phyloP scores from a whole-genome alignment of 2,329 filamentous ascomycete genomes.

The Fusarium setosum region DNA sequence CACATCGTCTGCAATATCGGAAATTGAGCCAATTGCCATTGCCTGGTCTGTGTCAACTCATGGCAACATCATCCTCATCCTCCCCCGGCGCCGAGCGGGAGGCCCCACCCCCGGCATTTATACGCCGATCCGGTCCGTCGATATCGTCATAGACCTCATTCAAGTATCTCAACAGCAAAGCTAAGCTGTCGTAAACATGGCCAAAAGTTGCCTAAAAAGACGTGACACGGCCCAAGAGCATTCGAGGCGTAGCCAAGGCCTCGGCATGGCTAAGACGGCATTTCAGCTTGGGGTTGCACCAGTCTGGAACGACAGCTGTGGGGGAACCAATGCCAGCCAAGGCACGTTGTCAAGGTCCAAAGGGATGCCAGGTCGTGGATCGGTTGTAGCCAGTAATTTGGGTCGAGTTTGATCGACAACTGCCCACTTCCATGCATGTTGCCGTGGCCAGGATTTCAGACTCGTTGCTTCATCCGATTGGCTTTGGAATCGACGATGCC shows the following conservation, averaged over 20 bases:
- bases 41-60: conserved; percentile 2
- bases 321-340: conserved; percentile 11
- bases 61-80: background rate
- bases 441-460: conserved; percentile 1
- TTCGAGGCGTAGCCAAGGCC: conserved; percentile 31
- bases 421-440: background rate
- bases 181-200: conserved; percentile 2
- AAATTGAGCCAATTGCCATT: conserved; percentile 9
- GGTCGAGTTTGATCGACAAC: background rate
- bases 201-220: conserved; percentile 10
- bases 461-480: conserved; percentile 14
- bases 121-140: conserved; percentile 20
- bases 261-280: conserved; percentile 26
- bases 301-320: conserved; percentile 14
- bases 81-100: conserved; percentile 6
- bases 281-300: conserved; percentile 14
- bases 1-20: conserved; percentile 18
- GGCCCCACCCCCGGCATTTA: conserved; percentile 20
- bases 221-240: conserved; percentile 13
- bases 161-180: conserved; percentile 17
- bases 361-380: conserved; percentile 27
- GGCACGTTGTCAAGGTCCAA: conserved; percentile 2
- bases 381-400: conserved; percentile 1
- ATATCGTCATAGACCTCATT: conserved; percentile 36
- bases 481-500: conserved; percentile 5